Percentiles rank a stretch among this genome's conserved stretches.
Evolutionary conservation across 2,329 filamentous ascomycete species (phyloP).

Genomic region (Mycosphaerella arachidis): DNA sequence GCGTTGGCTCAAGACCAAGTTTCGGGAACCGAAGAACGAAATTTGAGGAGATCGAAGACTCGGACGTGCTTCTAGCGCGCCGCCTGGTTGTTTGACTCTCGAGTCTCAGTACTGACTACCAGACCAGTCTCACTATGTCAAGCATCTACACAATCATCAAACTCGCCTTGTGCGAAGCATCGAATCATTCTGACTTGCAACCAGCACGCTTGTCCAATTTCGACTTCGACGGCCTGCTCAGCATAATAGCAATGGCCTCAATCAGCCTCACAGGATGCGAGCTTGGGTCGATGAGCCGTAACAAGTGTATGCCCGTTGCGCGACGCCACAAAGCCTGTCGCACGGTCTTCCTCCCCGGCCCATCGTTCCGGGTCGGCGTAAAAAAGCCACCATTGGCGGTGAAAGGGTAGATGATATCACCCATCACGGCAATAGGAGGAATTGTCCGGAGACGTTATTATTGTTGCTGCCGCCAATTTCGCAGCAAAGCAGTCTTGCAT

Average conservation of each 20-base stretch:
- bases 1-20: slow-evolving; percentile 5
- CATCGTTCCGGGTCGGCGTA: not conserved
- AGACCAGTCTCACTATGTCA: not conserved
- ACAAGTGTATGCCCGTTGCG: not conserved
- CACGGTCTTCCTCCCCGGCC: slow-evolving; percentile 2
- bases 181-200: not conserved
- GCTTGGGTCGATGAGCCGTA: not conserved
- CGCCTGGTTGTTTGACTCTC: slow-evolving; percentile 5
- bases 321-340: slow-evolving; percentile 5
- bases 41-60: slow-evolving; percentile 1
- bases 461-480: not conserved
- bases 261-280: not conserved
- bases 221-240: not conserved
- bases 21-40: slow-evolving; percentile 8
- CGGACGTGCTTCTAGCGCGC: slow-evolving; percentile 11
- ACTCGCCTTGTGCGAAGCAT: not conserved
- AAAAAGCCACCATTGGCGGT: not conserved
- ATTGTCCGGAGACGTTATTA: not conserved
- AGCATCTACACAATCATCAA: not conserved
- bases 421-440: not conserved
- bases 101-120: not conserved
- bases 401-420: not conserved
- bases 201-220: too few species aligned
- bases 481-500: not conserved
- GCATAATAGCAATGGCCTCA: not conserved